Conservation (phyloP, 768 basidiomycete genomes). For the Collybiopsis confluens region DNA sequence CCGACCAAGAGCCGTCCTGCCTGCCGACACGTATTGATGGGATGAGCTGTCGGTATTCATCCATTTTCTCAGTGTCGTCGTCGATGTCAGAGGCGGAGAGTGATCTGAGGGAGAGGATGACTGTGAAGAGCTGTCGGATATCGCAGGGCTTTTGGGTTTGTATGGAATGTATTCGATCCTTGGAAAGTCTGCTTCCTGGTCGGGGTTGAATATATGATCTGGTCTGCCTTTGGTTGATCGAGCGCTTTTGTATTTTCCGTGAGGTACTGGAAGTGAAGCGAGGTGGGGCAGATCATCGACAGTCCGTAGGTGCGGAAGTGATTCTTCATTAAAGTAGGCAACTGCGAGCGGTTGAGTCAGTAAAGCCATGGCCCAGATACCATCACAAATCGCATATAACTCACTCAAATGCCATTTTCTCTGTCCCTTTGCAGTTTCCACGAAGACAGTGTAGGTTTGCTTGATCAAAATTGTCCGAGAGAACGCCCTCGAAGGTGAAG, state of each 20-base stretch:
- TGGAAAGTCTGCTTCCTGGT: slow-evolving; percentile 32
- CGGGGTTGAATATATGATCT: slow-evolving; percentile 46
- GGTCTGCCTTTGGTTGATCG: slow-evolving; percentile 57
- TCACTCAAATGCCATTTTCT: slow-evolving; percentile 81
- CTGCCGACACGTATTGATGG: background rate
- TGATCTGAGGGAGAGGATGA: slow-evolving; percentile 1
- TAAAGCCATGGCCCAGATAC: slow-evolving; percentile 12
- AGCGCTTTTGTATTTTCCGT: slow-evolving; percentile 62
- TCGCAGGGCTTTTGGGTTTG: slow-evolving; percentile 19
- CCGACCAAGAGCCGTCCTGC: background rate
- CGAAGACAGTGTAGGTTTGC: slow-evolving; percentile 78
- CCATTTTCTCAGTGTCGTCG: slow-evolving; percentile 7
- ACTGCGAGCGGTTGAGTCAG: slow-evolving; percentile 35
- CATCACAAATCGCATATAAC: slow-evolving; percentile 19
- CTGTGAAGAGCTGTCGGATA: slow-evolving; percentile 6
- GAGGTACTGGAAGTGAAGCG: slow-evolving; percentile 8
- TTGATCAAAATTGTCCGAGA: slow-evolving; percentile 54
- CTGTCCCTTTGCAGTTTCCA: slow-evolving; percentile 61
- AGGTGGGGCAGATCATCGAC: slow-evolving; percentile 63
- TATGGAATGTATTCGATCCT: slow-evolving; percentile 45
- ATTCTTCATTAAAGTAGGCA: slow-evolving; percentile 77
- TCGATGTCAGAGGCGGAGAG: background rate
- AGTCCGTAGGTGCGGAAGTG: slow-evolving; percentile 52
- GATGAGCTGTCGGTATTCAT: slow-evolving; percentile 7
- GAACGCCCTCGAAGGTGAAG: slow-evolving; percentile 23